Evolutionary conservation across 768 basidiomycete genomes (phyloP), one percentile per base, ranked within the genome.

Genomic region (Rhodocollybia butyracea): DNA sequence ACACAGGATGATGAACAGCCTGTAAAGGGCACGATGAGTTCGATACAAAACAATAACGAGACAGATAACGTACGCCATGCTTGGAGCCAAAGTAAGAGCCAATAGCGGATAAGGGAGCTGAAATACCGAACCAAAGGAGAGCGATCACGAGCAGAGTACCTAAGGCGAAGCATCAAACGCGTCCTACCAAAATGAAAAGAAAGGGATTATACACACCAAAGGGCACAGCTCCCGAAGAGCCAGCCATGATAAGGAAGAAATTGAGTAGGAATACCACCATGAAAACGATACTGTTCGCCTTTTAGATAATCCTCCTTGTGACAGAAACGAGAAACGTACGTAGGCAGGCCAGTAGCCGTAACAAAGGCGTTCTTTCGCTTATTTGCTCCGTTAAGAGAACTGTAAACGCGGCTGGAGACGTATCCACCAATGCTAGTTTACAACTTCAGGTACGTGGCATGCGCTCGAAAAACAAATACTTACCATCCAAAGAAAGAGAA

Each of bases 201-300:
- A 53, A 17, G 15, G 24, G 22, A 29, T 17, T 4, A 5, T n/a
- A 45, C 75, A 54, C 61, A 85, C 95, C 92, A 68, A 98, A 96
- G 3, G 96, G 96, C 40, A 99, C 93, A 11, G 96, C 96, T 8
- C 96, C 96, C 5, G 95, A 96, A 2, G 94, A 94, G 3, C 85
- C 85, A 15, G 90, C 88, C 2, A 80, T 73, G 55, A 98, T 74
- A 22, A 98, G 83, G 78, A 95, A 91, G 29, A 97, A 76, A 66
- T 98, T 91, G 56, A 98, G 80, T n/a, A 95, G 68, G 73, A 94
- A 95, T 46, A 98, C 86, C 55, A 93, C 66, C 21, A 81, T 71
- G 68, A 98, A 98, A 42, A 98, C 84, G 59, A 89, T 63, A 11
- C 92, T 95, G 66, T 2, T 19, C 38, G 51, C 22, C 11, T 31